Conservation (phyloP, 495 filamentous ascomycete species). For the Lophium mytilinum region DNA sequence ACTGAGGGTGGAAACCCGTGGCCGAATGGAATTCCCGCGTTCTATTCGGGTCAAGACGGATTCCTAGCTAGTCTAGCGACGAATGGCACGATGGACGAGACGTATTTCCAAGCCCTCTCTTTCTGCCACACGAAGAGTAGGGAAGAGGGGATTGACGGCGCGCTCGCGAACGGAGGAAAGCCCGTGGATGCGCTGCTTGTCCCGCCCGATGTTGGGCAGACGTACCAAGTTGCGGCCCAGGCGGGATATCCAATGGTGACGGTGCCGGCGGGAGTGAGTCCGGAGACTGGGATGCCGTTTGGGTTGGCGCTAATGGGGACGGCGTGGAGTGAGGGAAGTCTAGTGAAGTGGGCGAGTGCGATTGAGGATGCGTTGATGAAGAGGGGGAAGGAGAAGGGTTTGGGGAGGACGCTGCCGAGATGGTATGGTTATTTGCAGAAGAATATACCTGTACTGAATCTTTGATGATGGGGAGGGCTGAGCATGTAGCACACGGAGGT, state of each 20-base stretch:
- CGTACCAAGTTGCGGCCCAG: conserved; percentile 45
- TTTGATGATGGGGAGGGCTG: background rate
- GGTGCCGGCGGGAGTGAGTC: conserved; percentile 50
- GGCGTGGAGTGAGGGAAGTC: conserved; percentile 52
- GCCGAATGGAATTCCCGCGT: conserved; percentile 50
- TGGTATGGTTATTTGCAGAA: conserved; percentile 47
- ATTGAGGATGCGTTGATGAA: conserved; percentile 55
- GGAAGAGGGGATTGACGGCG: conserved; percentile 61
- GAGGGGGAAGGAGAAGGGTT: conserved; percentile 26
- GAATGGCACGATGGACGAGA: conserved; percentile 54
- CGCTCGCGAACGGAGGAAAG: conserved; percentile 40
- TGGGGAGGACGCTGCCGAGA: conserved; percentile 40
- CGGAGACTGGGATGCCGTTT: conserved; percentile 57
- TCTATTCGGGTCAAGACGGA: conserved; percentile 61
- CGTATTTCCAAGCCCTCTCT: conserved; percentile 54
- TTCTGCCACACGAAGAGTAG: conserved; percentile 52
- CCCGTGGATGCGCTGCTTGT: conserved; percentile 54
- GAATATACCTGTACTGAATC: conserved; percentile 40
- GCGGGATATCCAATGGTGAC: conserved; percentile 66
- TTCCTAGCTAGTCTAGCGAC: conserved; percentile 54
- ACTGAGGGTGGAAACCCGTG: conserved; percentile 61
- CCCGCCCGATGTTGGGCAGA: conserved; percentile 58
- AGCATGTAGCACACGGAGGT: no score
- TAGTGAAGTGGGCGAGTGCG: conserved; percentile 59
- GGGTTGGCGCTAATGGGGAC: conserved; percentile 60